Percentiles rank a stretch among this genome's conserved stretches.
phyloP scores from a whole-genome alignment of 2,329 filamentous ascomycete species.

The Emmonsiellopsis sp. region DNA sequence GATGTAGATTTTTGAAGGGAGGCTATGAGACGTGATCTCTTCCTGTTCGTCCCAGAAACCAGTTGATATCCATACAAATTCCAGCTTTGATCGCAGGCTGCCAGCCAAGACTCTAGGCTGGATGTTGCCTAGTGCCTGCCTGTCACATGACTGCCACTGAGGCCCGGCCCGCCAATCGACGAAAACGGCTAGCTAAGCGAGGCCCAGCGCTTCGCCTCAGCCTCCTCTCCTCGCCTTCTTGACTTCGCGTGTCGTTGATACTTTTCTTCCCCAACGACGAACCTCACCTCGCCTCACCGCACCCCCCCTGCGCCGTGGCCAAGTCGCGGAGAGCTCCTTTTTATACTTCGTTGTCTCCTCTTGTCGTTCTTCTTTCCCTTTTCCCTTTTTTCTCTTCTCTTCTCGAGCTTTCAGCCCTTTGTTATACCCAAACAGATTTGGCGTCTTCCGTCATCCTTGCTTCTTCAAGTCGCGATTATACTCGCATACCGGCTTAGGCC shows the following conservation, averaged over 20 bases:
- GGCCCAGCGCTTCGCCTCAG: not conserved
- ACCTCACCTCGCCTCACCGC: not conserved
- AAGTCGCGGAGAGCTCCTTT: not conserved
- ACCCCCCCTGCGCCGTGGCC: not conserved
- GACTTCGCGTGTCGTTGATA: not conserved
- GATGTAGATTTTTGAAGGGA: no score
- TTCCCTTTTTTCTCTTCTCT: not conserved
- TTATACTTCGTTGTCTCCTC: not conserved
- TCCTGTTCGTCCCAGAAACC: no score
- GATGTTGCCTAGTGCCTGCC: not conserved
- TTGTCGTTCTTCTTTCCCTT: not conserved
- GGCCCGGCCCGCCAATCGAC: not conserved
- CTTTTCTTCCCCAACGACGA: not conserved
- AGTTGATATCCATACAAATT: no score
- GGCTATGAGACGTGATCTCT: no score
- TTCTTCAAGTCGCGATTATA: not conserved
- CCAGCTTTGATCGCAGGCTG: not conserved
- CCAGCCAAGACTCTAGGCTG: not conserved
- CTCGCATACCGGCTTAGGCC: not conserved
- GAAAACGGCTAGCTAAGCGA: constrained; percentile 3
- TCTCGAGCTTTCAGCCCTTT: not conserved
- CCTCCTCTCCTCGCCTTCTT: not conserved
- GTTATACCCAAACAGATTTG: no score
- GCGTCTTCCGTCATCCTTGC: not conserved
- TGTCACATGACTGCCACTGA: not conserved